These are phyloP conservation scores for Penicillium waksmanii DNA, from an alignment of 495 filamentous ascomycete genomes.

Conservation along the genomic window DNA sequence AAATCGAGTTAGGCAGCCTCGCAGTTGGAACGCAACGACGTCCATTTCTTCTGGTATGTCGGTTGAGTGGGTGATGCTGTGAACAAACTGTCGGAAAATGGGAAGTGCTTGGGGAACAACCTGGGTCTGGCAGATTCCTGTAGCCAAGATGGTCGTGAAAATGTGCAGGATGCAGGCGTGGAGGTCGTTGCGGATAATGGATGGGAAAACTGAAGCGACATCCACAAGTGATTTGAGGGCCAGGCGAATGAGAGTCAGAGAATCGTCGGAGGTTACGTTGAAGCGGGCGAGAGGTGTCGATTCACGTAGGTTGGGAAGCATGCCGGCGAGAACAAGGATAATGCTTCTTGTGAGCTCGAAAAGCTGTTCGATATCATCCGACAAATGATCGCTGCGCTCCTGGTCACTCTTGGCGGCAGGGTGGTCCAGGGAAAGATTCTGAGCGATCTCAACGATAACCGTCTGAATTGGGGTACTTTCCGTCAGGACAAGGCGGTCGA, in stretches of 20 bases:
- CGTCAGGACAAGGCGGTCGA: constrained; percentile 90
- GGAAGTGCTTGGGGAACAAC: constrained; percentile 91
- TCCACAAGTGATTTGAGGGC: constrained; percentile 88
- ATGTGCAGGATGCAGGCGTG: constrained; percentile 97
- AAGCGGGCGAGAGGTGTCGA: constrained; percentile 68
- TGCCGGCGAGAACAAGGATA: constrained; percentile 83
- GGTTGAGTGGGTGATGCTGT: constrained; percentile 61
- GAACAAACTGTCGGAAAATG: constrained; percentile 88
- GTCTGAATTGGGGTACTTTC: constrained; percentile 88
- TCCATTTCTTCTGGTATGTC: constrained; percentile 37
- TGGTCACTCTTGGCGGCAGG: constrained; percentile 79
- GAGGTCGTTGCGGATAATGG: constrained; percentile 93
- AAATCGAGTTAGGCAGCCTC: constrained; percentile 77
- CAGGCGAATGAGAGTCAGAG: constrained; percentile 74
- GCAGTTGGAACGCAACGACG: constrained; percentile 57
- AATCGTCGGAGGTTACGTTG: constrained; percentile 70
- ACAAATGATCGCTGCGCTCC: constrained; percentile 71
- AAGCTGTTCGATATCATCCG: constrained; percentile 96
- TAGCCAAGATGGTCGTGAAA: constrained; percentile 89
- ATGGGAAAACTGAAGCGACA: constrained; percentile 91
- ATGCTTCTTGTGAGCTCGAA: constrained; percentile 97
- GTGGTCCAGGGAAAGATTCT: constrained; percentile 85
- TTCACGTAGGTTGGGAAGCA: constrained; percentile 86
- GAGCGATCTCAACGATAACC: constrained; percentile 89
- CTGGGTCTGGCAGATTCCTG: constrained; percentile 79